Base-by-base conservation (phyloP, 1,139 yeast species). In the Kodamaea sp. region DNA sequence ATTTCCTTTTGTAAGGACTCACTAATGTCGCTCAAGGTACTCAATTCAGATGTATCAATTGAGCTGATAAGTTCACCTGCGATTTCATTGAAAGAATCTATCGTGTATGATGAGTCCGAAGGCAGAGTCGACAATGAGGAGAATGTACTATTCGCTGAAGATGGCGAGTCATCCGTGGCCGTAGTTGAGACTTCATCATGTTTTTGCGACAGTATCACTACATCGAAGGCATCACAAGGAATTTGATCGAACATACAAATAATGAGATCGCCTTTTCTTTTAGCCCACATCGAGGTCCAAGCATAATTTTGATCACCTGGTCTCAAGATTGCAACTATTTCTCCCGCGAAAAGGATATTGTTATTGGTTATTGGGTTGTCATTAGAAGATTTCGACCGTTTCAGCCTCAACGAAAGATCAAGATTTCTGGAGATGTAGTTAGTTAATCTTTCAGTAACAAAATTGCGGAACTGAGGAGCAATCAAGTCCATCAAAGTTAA, bases 201-300 rank as follows among this genome's bases (percentile, higher is more conserved):
- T 13, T 45, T 47, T n/a, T 50, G 52, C 23, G 64, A 55, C 56
- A 65, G 69, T 22, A 80, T 61, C 13, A 75, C 64, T 7, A 86
- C 61, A 49, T 82, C 87, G 41, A 85, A 75, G 4, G 85, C 83
- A 57, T 85, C 94, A 55, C 94, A 83, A 1, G 87, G 85, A 22
- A 87, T 85, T 53, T 87, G 95, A 50, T 89, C 96, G 55, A 90
- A 81, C 66, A 87, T 88, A 66, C 94, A 82, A 28, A 88, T 83
- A 34, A 89, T 73, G 40, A 85, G 63, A 34, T 77, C 78, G 2
- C 82, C 81, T 46, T 80, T 80, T 39, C 78, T 70, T 51, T 88
- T 89, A 0, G 94, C 95, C 96, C 97, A 90, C 39, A 89, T 60
- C 1, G 90, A 82, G 4, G 90, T 82, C 89, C 90, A 83, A 0